Percentiles rank a stretch among this genome's conserved stretches.
Evolutionary conservation across 2,329 filamentous ascomycete genomes (phyloP).

Genomic region (Sclerotiophoma versabilis): DNA sequence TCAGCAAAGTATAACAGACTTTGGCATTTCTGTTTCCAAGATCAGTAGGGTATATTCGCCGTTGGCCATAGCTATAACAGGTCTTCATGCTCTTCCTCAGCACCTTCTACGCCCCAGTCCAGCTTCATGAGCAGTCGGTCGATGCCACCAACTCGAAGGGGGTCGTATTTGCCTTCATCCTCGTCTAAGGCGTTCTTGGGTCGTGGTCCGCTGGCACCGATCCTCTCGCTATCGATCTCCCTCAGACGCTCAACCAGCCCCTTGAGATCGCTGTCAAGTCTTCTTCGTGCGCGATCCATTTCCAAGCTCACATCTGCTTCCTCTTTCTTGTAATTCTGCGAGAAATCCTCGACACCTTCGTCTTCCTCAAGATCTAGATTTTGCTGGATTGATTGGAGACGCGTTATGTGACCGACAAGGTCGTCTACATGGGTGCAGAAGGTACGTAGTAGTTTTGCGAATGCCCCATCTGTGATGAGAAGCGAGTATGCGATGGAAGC

Average conservation of each 20-base stretch:
- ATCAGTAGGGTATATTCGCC: background rate
- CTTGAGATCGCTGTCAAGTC: slow-evolving; percentile 72
- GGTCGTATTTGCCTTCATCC: slow-evolving; percentile 66
- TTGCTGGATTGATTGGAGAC: slow-evolving; percentile 77
- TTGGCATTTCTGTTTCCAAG: background rate
- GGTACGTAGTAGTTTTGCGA: slow-evolving; percentile 70
- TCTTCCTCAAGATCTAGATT: slow-evolving; percentile 82
- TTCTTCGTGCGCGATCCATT: slow-evolving; percentile 68
- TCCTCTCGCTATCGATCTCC: slow-evolving; percentile 64
- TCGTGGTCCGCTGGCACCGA: slow-evolving; percentile 37
- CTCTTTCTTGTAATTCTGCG: slow-evolving; percentile 66
- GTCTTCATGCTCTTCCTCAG: slow-evolving; percentile 27
- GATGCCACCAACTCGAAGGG: slow-evolving; percentile 77
- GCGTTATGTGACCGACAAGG: slow-evolving; percentile 77
- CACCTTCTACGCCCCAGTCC: slow-evolving; percentile 63
- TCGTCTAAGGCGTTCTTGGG: slow-evolving; percentile 17
- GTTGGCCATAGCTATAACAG: slow-evolving; percentile 14
- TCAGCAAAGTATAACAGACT: background rate
- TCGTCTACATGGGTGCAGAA: slow-evolving; percentile 80
- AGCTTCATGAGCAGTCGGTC: slow-evolving; percentile 91
- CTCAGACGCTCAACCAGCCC: slow-evolving; percentile 63
- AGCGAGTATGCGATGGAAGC: slow-evolving; percentile 70
- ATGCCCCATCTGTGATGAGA: slow-evolving; percentile 68
- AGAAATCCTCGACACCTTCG: slow-evolving; percentile 73
- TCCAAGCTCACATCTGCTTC: slow-evolving; percentile 72